These are phyloP conservation scores for Aspergillus versicolor DNA, from an alignment of 2,329 filamentous ascomycete species.

Conservation along the genomic window DNA sequence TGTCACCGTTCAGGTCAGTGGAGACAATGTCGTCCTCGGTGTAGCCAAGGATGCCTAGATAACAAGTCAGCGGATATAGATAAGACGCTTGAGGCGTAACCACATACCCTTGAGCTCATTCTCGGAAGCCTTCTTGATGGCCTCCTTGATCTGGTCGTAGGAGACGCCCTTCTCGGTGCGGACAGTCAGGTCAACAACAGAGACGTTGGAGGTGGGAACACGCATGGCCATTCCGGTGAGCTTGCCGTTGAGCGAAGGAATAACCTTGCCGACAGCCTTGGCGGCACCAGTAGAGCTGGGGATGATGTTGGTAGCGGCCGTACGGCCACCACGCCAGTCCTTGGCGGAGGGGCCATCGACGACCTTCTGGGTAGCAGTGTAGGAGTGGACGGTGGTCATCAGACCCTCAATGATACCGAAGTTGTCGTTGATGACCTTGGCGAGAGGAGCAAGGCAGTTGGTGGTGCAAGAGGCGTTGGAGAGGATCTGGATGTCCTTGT, in stretches of 20 bases:
- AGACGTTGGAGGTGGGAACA: conserved; percentile 98
- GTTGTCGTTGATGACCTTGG: conserved; percentile 99
- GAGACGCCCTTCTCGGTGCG: conserved; percentile 81
- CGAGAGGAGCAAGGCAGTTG: conserved; percentile 99
- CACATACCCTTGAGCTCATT: conserved; percentile 75
- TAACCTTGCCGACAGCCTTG: conserved; percentile 99
- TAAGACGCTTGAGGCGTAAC: neutral
- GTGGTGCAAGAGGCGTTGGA: conserved; percentile 99
- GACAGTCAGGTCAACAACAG: conserved; percentile 94
- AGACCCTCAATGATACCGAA: conserved; percentile 97
- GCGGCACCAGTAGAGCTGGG: conserved; percentile 98
- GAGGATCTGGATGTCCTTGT: conserved; percentile 84
- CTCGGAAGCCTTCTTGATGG: conserved; percentile 83
- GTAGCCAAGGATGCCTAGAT: conserved; percentile 81
- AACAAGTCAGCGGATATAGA: conserved; percentile 3
- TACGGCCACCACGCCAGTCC: conserved; percentile 99
- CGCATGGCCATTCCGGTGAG: conserved; percentile 99
- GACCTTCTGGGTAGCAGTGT: conserved; percentile 99
- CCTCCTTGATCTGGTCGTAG: conserved; percentile 83
- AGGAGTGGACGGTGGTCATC: conserved; percentile 99
- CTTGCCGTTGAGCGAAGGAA: conserved; percentile 97
- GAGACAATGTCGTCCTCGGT: conserved; percentile 97
- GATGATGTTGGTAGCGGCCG: conserved; percentile 99
- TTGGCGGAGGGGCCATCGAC: conserved; percentile 96
- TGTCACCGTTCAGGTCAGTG: conserved; percentile 88